Conservation (phyloP, 2,329 filamentous ascomycete genomes). For the Elsinoe ampelina region DNA sequence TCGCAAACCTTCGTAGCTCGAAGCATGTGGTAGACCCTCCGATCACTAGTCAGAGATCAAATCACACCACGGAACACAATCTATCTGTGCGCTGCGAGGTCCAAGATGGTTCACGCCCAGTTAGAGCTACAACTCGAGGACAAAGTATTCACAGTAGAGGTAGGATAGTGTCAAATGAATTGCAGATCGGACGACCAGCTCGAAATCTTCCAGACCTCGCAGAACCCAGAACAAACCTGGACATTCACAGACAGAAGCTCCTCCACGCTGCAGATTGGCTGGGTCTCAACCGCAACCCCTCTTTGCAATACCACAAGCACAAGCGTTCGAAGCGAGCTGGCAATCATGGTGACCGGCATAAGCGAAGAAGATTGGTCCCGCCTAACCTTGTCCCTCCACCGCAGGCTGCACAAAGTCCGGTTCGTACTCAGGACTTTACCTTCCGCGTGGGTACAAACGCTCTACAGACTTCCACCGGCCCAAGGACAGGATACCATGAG, state of each 20-base stretch:
- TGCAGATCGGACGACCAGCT: not conserved
- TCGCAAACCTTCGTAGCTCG: slow-evolving; percentile 31
- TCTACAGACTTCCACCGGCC: not conserved
- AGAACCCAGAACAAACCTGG: not conserved
- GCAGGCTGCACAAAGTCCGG: not conserved
- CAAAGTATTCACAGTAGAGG: too few relatives aligned
- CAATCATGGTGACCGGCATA: not conserved
- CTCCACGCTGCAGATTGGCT: not conserved
- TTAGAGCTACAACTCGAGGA: too few relatives aligned
- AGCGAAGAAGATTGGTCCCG: not conserved
- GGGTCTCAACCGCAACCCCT: not conserved
- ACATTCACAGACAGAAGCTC: not conserved
- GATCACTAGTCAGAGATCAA: not conserved
- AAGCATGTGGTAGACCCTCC: not conserved
- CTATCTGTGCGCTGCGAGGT: too few relatives aligned
- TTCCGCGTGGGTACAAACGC: slow-evolving; percentile 1
- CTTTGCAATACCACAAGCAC: not conserved
- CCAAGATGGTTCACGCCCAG: too few relatives aligned
- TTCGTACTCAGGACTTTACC: not conserved
- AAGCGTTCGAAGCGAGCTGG: not conserved
- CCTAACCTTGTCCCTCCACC: not conserved
- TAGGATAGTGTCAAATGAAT: too few relatives aligned
- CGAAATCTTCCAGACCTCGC: not conserved
- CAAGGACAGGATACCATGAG: not conserved
- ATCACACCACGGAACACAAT: not conserved